A percentile compares a stretch with the other conserved stretches of the same genome.
phyloP scores from a whole-genome alignment of 1,139 yeast genomes.

The Candida sp. region DNA sequence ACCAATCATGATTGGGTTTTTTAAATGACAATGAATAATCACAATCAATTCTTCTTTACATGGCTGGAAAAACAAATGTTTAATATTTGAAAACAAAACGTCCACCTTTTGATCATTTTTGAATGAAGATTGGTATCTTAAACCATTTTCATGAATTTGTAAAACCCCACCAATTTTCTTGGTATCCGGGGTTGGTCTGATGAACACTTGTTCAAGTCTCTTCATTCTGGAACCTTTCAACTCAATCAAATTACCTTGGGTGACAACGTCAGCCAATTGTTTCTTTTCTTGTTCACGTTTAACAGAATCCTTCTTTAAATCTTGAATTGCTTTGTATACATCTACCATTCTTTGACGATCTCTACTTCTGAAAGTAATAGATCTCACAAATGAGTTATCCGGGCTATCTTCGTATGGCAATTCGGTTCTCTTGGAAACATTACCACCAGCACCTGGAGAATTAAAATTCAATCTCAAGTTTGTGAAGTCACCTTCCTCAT shows the following conservation, averaged over 20 bases:
- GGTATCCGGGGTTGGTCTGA: constrained; percentile 95
- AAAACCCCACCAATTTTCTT: constrained; percentile 91
- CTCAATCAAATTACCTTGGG: constrained; percentile 86
- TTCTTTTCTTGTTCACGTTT: constrained; percentile 90
- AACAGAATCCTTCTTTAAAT: constrained; percentile 86
- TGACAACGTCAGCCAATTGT: constrained; percentile 92
- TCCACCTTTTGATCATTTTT: constrained; percentile 86
- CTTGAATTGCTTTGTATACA: constrained; percentile 86
- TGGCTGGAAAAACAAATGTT: constrained; percentile 93
- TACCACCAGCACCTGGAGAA: constrained; percentile 87
- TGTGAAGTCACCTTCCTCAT: constrained; percentile 95
- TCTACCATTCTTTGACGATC: constrained; percentile 93
- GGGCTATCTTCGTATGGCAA: constrained; percentile 90
- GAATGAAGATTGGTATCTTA: constrained; percentile 83
- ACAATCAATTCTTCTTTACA: constrained; percentile 94
- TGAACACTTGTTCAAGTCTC: constrained; percentile 82
- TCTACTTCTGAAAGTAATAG: constrained; percentile 83
- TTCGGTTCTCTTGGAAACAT: constrained; percentile 66
- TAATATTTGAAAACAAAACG: constrained; percentile 83
- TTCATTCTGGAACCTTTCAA: constrained; percentile 76
- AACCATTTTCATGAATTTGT: constrained; percentile 94
- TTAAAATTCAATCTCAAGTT: constrained; percentile 88
- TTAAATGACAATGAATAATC: constrained; percentile 87
- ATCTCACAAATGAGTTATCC: constrained; percentile 81
- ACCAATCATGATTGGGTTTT: constrained; percentile 92